A percentile compares a stretch with the other conserved stretches of the same genome.
These are phyloP conservation scores for Neoscytalidium dimidiatum DNA, from an alignment of 2,329 filamentous ascomycete species.

Conservation along the genomic window DNA sequence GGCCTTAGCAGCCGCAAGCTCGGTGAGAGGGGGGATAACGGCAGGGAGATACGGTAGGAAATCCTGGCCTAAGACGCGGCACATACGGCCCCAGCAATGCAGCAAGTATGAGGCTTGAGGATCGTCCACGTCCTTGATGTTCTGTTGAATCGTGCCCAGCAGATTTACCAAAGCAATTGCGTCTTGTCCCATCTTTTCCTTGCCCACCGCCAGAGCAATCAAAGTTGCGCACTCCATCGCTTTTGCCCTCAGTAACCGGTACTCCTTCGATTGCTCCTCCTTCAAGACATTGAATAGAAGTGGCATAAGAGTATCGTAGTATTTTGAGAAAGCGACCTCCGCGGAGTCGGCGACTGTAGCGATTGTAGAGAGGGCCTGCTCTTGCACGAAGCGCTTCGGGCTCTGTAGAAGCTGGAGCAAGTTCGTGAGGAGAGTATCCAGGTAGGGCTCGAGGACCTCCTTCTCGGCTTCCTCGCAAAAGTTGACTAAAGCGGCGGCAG, in stretches of 20 bases:
- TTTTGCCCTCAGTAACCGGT: slow-evolving; percentile 87
- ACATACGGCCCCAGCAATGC: slow-evolving; percentile 99
- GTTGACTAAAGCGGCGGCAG: slow-evolving; percentile 95
- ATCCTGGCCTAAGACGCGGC: slow-evolving; percentile 83
- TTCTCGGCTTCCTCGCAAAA: slow-evolving; percentile 99
- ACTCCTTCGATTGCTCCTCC: slow-evolving; percentile 91
- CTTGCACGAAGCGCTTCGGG: slow-evolving; percentile 93
- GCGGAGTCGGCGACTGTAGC: slow-evolving; percentile 98
- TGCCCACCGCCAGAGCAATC: slow-evolving; percentile 92
- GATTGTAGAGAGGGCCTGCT: slow-evolving; percentile 96
- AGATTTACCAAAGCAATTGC: slow-evolving; percentile 85
- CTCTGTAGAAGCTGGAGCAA: slow-evolving; percentile 87
- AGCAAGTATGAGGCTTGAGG: slow-evolving; percentile 96
- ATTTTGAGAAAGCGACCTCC: slow-evolving; percentile 90
- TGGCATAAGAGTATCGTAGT: slow-evolving; percentile 96
- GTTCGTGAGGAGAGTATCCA: slow-evolving; percentile 82
- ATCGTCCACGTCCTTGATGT: slow-evolving; percentile 85
- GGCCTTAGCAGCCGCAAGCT: slow-evolving; percentile 90
- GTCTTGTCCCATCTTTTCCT: slow-evolving; percentile 85
- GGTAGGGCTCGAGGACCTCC: slow-evolving; percentile 84
- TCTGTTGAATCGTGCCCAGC: slow-evolving; percentile 78
- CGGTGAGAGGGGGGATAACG: slow-evolving; percentile 91
- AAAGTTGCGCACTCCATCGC: slow-evolving; percentile 99
- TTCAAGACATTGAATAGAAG: slow-evolving; percentile 86
- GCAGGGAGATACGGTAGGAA: slow-evolving; percentile 90